phyloP scores from a whole-genome alignment of 176 grass and related monocot species.

The Pharus latifolius region DNA sequence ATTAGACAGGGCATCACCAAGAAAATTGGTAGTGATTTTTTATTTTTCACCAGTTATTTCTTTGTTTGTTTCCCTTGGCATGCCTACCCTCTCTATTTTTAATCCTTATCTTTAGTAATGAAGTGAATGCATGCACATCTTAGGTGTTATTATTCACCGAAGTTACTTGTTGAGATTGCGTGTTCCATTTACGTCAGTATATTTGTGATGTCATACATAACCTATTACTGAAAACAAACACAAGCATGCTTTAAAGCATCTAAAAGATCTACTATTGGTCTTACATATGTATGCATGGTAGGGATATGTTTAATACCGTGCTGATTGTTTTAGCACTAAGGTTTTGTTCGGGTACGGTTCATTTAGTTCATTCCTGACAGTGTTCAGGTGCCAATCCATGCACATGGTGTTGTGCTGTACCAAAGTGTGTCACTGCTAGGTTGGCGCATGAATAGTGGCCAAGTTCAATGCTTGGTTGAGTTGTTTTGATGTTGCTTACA shows the following conservation, averaged over 20 bases:
- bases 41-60: too few relatives aligned
- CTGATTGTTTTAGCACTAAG: neutral
- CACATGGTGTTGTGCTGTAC: neutral
- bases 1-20: too few relatives aligned
- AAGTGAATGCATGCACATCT: too few relatives aligned
- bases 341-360: neutral
- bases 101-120: too few relatives aligned
- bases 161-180: too few relatives aligned
- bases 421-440: neutral
- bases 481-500: too few relatives aligned
- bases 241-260: neutral
- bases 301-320: neutral
- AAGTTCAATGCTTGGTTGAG: too few relatives aligned
- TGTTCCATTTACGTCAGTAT: too few relatives aligned
- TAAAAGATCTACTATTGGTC: neutral
- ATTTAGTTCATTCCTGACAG: neutral
- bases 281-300: too few relatives aligned
- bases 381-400: neutral
- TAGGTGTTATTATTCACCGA: neutral
- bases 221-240: neutral
- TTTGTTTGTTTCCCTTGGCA: too few relatives aligned
- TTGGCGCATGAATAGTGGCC: neutral
- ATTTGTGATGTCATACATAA: neutral
- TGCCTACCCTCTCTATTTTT: too few relatives aligned
- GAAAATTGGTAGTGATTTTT: too few relatives aligned